Evolutionary conservation across 2,329 filamentous ascomycete genomes (phyloP).

Genomic region (Xylariaceae sp.): DNA sequence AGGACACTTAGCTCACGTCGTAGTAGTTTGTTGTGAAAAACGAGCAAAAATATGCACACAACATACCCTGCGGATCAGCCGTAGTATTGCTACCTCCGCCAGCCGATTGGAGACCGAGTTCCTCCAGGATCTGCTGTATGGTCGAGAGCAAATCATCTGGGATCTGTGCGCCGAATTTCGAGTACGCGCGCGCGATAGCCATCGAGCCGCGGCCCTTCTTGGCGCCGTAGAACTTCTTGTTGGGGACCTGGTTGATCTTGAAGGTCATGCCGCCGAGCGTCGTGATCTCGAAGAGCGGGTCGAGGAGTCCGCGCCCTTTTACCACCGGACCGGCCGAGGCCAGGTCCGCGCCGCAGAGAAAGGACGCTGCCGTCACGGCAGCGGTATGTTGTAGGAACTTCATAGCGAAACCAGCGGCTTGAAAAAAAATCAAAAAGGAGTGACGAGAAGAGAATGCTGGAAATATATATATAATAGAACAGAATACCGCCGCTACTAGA

Average conservation of each 20-base stretch:
- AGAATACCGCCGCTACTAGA: conserved; percentile 10
- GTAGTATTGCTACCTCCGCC: conserved; percentile 18
- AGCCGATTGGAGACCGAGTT: conserved; percentile 36
- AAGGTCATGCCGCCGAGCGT: conserved; percentile 45
- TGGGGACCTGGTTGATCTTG: conserved; percentile 43
- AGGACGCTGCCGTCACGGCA: conserved; percentile 38
- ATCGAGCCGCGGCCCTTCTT: conserved; percentile 41
- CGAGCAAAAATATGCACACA: background rate
- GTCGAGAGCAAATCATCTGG: conserved; percentile 39
- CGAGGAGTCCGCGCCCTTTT: conserved; percentile 29
- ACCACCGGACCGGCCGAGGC: conserved; percentile 36
- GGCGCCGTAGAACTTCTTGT: conserved; percentile 38
- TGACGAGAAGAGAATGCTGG: conserved; percentile 3
- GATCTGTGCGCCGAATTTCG: conserved; percentile 42
- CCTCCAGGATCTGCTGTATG: conserved; percentile 39
- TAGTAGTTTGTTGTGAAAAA: too few relatives aligned
- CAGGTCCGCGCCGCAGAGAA: conserved; percentile 33
- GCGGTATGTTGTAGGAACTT: conserved; percentile 39
- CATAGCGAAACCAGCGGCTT: conserved; percentile 33
- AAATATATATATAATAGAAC: conserved; percentile 7
- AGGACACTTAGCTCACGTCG: conserved; percentile 7
- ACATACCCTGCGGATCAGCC: conserved; percentile 15
- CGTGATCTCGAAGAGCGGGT: conserved; percentile 37
- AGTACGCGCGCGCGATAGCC: conserved; percentile 44
- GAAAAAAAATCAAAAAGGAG: conserved; percentile 11